Conservation (phyloP, 495 filamentous ascomycete genomes). For the Hamigera avellanea region DNA sequence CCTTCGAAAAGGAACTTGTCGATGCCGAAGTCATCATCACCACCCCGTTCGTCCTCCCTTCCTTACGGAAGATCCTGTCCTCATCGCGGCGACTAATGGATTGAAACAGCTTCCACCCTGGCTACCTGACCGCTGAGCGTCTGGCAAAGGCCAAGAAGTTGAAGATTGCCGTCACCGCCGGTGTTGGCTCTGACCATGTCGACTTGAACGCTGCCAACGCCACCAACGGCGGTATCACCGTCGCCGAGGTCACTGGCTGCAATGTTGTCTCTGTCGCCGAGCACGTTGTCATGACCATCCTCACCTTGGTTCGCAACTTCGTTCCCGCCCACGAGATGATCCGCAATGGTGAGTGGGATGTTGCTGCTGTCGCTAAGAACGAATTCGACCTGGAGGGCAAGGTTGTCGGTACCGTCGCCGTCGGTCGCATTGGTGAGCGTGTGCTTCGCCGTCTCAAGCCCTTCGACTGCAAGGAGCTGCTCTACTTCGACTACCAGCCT, state of each 20-base stretch:
- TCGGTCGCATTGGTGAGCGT: slow-evolving; percentile 96
- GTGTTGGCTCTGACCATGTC: slow-evolving; percentile 96
- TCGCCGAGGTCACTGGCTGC: slow-evolving; percentile 91
- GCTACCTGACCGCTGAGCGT: slow-evolving; percentile 93
- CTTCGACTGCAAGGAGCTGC: slow-evolving; percentile 98
- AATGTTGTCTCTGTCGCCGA: slow-evolving; percentile 87
- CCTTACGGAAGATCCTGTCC: background rate
- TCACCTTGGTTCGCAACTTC: slow-evolving; percentile 92
- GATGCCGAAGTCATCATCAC: slow-evolving; percentile 99
- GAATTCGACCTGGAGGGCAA: slow-evolving; percentile 96
- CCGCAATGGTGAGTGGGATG: slow-evolving; percentile 80
- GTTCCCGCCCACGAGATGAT: slow-evolving; percentile 95
- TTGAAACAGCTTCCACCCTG: slow-evolving; percentile 80
- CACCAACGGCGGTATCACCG: slow-evolving; percentile 95
- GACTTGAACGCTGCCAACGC: slow-evolving; percentile 95
- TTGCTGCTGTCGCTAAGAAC: slow-evolving; percentile 92
- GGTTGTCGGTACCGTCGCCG: slow-evolving; percentile 94
- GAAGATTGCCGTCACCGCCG: slow-evolving; percentile 91
- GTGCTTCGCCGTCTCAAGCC: slow-evolving; percentile 88
- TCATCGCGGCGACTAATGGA: slow-evolving; percentile 6
- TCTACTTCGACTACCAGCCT: slow-evolving; percentile 99
- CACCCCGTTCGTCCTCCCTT: slow-evolving; percentile 60
- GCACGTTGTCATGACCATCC: slow-evolving; percentile 98
- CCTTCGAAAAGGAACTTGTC: slow-evolving; percentile 87
- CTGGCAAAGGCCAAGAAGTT: slow-evolving; percentile 97